These are phyloP conservation scores for Daldinia decipiens DNA, from an alignment of 495 filamentous ascomycete species.

Conservation along the genomic window DNA sequence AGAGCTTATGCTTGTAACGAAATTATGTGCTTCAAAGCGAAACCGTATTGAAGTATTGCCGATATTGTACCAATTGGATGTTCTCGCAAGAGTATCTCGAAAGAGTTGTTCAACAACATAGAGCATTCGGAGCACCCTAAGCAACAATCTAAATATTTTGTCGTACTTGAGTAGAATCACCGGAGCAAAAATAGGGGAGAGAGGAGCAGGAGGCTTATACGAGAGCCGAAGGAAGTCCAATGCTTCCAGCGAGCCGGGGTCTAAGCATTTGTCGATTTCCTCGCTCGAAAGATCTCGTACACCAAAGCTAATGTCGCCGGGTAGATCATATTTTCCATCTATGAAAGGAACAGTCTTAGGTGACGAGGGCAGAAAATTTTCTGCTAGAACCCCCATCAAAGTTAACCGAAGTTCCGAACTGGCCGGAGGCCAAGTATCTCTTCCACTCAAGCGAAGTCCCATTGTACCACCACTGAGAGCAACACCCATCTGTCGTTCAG, in stretches of 20 bases:
- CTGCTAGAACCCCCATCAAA: constrained; percentile 85
- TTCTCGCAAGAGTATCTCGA: constrained; percentile 62
- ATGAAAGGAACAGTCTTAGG: constrained; percentile 2
- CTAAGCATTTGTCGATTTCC: constrained; percentile 80
- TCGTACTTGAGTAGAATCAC: constrained; percentile 81
- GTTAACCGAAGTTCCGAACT: constrained; percentile 90
- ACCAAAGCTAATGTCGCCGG: constrained; percentile 85
- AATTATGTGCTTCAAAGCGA: constrained; percentile 78
- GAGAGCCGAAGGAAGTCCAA: constrained; percentile 90
- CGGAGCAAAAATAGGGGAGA: constrained; percentile 77
- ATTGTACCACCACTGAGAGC: constrained; percentile 75
- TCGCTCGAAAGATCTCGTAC: constrained; percentile 80
- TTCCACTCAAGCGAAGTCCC: constrained; percentile 79
- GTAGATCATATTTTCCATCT: constrained; percentile 65
- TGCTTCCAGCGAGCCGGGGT: constrained; percentile 82
- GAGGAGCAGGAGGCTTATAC: constrained; percentile 79
- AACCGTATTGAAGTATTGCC: constrained; percentile 67
- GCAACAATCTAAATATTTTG: constrained; percentile 77
- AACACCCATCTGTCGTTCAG: constrained; percentile 75
- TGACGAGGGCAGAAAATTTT: constrained; percentile 65
- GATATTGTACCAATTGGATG: constrained; percentile 43
- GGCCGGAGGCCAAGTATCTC: constrained; percentile 89
- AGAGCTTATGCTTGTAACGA: constrained; percentile 71
- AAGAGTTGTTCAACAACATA: constrained; percentile 78
- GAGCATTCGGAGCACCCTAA: constrained; percentile 81